These are phyloP conservation scores for Suhomyces prunicola DNA, from an alignment of 805 yeast genomes.

Conservation along the genomic window DNA sequence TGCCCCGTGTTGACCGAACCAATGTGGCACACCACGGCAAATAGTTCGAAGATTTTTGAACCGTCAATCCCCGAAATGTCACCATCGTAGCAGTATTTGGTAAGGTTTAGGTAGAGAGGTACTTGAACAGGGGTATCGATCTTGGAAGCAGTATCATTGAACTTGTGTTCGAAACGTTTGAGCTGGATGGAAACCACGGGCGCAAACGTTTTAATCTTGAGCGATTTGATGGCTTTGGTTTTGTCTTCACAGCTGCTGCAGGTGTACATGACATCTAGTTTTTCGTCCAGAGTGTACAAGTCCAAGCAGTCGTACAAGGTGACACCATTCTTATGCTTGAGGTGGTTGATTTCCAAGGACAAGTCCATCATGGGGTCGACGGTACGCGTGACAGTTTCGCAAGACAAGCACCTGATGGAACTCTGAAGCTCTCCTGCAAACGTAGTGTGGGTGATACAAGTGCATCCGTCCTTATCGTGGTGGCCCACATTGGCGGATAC, in stretches of 20 bases:
- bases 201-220: constrained; percentile 67
- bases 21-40: constrained; percentile 82
- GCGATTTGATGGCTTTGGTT: constrained; percentile 66
- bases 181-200: constrained; percentile 80
- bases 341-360: constrained; percentile 63
- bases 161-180: constrained; percentile 69
- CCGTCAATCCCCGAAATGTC: constrained; percentile 17
- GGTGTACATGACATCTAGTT: constrained; percentile 66
- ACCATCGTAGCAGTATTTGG: constrained; percentile 45
- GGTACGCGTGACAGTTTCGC: constrained; percentile 62
- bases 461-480: constrained; percentile 40
- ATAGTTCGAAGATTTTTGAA: constrained; percentile 66
- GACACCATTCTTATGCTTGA: constrained; percentile 18
- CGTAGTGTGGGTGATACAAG: constrained; percentile 77
- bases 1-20: constrained; percentile 97
- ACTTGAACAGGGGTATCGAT: constrained; percentile 70
- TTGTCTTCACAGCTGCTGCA: constrained; percentile 64
- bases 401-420: constrained; percentile 68
- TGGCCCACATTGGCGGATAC: constrained; percentile 1
- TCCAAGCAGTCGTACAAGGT: constrained; percentile 63
- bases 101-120: constrained; percentile 72
- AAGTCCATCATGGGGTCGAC: constrained; percentile 89
- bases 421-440: constrained; percentile 84
- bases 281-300: constrained; percentile 75
- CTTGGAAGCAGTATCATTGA: constrained; percentile 54